Evolutionary conservation across 768 basidiomycete genomes (phyloP).

Genomic region (Kwoniella pini): DNA sequence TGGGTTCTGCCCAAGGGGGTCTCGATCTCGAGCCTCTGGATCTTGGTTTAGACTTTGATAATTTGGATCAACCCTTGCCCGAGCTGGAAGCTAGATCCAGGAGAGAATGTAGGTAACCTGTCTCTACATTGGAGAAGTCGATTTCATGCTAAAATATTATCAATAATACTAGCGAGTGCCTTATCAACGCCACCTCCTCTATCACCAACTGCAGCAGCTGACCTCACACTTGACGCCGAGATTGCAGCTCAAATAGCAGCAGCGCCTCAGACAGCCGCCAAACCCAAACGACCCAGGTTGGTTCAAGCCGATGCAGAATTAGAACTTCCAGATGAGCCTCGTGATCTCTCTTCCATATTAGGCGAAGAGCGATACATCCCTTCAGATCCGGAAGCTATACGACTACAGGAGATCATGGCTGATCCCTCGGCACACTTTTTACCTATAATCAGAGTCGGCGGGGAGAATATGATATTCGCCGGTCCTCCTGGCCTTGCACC

Average conservation of each 20-base stretch:
- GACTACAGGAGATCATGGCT: slow-evolving; percentile 77
- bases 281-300: slow-evolving; percentile 65
- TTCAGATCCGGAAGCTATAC: slow-evolving; percentile 78
- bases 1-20: slow-evolving; percentile 8
- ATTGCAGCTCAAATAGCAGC: slow-evolving; percentile 57
- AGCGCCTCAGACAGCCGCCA: slow-evolving; percentile 54
- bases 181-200: slow-evolving; percentile 72
- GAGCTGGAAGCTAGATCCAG: slow-evolving; percentile 63
- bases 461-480: slow-evolving; percentile 65
- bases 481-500: slow-evolving; percentile 71
- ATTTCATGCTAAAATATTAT: background rate
- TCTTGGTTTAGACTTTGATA: slow-evolving; percentile 28
- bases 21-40: slow-evolving; percentile 20
- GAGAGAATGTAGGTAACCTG: slow-evolving; percentile 58
- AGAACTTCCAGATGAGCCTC: slow-evolving; percentile 65
- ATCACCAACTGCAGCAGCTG: slow-evolving; percentile 39
- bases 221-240: slow-evolving; percentile 56
- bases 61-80: slow-evolving; percentile 66
- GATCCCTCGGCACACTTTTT: slow-evolving; percentile 84
- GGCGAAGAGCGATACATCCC: slow-evolving; percentile 79
- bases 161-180: slow-evolving; percentile 61
- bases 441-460: slow-evolving; percentile 76
- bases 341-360: slow-evolving; percentile 65
- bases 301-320: slow-evolving; percentile 74
- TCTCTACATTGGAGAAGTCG: too few species aligned